A percentile compares a stretch with the other conserved stretches of the same genome.
phyloP scores from a whole-genome alignment of 768 basidiomycete genomes.

The Mycena leptocephala region DNA sequence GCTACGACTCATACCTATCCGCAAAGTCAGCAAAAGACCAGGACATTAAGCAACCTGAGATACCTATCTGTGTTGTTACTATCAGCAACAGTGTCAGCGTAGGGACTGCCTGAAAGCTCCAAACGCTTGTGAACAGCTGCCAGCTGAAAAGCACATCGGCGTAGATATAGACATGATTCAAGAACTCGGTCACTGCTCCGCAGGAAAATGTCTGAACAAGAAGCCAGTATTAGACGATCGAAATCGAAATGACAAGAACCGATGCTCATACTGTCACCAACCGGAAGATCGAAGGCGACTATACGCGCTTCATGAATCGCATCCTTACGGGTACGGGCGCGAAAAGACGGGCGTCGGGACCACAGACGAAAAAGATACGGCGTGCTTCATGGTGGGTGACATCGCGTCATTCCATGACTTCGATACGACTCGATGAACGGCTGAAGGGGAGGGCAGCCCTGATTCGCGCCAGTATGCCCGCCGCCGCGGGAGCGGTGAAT shows the following conservation, averaged over 20 bases:
- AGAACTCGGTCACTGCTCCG: slow-evolving; percentile 59
- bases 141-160: slow-evolving; percentile 85
- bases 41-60: neutral
- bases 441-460: slow-evolving; percentile 40
- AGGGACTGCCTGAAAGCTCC: slow-evolving; percentile 76
- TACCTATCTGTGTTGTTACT: slow-evolving; percentile 38
- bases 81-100: slow-evolving; percentile 41
- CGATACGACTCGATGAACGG: no score
- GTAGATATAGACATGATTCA: slow-evolving; percentile 76
- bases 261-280: slow-evolving; percentile 33
- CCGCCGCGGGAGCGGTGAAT: slow-evolving; percentile 46
- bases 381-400: slow-evolving; percentile 50
- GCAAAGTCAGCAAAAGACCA: neutral
- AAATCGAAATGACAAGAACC: neutral
- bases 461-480: slow-evolving; percentile 45
- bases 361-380: slow-evolving; percentile 61
- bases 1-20: slow-evolving; percentile 62
- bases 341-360: slow-evolving; percentile 60
- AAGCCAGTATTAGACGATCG: slow-evolving; percentile 20
- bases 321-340: slow-evolving; percentile 52
- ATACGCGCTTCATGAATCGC: slow-evolving; percentile 55
- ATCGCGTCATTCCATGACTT: slow-evolving; percentile 72
- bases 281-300: slow-evolving; percentile 46
- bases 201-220: slow-evolving; percentile 47
- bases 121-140: slow-evolving; percentile 80